A percentile compares a stretch with the other conserved stretches of the same genome.
phyloP scores from a whole-genome alignment of 1,284 basidiomycete genomes.

The Apiotrichum gracile region DNA sequence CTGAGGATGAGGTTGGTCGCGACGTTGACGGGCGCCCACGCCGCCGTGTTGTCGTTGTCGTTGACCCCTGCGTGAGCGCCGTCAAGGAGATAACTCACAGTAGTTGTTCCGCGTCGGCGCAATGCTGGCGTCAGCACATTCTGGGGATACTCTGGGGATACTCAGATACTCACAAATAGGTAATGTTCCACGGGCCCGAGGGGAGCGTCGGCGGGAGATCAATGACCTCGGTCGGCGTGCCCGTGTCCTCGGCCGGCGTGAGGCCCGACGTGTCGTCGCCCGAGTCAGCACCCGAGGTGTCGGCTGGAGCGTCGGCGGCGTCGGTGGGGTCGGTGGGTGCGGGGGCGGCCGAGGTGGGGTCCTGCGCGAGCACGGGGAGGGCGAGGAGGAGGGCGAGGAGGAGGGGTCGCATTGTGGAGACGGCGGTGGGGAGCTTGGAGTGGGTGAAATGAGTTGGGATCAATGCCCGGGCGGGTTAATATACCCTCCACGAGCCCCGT shows the following conservation, averaged over 20 bases:
- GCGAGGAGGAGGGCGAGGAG: neutral
- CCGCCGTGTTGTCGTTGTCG: slow-evolving; percentile 12
- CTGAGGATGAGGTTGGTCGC: slow-evolving; percentile 9
- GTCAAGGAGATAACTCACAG: slow-evolving; percentile 3
- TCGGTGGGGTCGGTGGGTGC: neutral
- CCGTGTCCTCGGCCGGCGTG: neutral
- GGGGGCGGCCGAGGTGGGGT: neutral
- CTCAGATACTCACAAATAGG: neutral
- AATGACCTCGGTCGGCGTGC: neutral
- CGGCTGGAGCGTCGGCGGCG: neutral
- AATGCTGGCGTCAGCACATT: neutral
- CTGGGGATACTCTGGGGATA: neutral
- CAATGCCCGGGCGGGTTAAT: too few species aligned
- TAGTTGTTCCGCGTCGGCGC: slow-evolving; percentile 10
- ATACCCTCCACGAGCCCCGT: too few species aligned
- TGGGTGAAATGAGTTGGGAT: neutral
- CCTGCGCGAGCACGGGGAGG: neutral
- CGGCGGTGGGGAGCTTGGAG: neutral
- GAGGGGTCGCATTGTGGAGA: neutral
- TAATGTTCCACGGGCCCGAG: neutral
- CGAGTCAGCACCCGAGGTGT: neutral
- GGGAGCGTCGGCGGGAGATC: neutral
- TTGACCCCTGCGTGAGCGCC: slow-evolving; percentile 11
- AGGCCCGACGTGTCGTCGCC: neutral
- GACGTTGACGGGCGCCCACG: slow-evolving; percentile 9